phyloP scores from a whole-genome alignment of 176 grass and related monocot species.

The Areca catechu region DNA sequence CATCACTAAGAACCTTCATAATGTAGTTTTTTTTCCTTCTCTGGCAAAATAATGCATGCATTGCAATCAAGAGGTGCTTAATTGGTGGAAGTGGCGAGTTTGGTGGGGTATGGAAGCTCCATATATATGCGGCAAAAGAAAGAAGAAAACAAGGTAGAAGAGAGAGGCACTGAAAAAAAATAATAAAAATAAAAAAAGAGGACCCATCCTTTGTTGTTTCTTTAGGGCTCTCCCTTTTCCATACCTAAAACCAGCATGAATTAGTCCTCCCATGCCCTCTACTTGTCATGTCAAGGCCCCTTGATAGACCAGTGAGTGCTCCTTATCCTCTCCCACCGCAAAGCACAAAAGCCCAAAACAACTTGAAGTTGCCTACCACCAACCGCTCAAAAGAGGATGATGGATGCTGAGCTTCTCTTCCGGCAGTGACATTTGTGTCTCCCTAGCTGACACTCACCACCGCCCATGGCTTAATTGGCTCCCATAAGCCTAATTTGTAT shows the following conservation, averaged over 20 bases:
- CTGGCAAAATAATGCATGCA: too few relatives aligned
- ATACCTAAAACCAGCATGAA: background rate
- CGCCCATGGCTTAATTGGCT: background rate
- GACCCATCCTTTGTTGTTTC: background rate
- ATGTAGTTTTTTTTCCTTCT: background rate
- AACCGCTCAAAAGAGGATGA: background rate
- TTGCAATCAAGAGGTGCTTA: background rate
- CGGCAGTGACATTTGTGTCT: slow-evolving; percentile 3
- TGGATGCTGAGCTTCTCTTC: background rate
- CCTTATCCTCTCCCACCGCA: slow-evolving; percentile 1
- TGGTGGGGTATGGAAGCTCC: background rate
- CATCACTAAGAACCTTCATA: background rate
- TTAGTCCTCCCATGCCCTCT: background rate
- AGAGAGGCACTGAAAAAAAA: background rate
- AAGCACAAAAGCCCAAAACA: slow-evolving; percentile 3
- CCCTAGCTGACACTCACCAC: background rate
- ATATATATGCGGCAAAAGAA: background rate
- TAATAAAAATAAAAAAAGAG: background rate
- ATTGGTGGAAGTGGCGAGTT: background rate
- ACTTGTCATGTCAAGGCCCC: slow-evolving; percentile 4
- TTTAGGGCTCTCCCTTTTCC: background rate
- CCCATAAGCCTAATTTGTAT: too few relatives aligned
- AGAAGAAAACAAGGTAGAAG: background rate
- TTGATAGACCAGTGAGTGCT: background rate
- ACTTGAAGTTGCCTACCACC: slow-evolving; percentile 7